Evolutionary conservation across 495 filamentous ascomycete species (phyloP).

Genomic region (Penicillium desertorum): DNA sequence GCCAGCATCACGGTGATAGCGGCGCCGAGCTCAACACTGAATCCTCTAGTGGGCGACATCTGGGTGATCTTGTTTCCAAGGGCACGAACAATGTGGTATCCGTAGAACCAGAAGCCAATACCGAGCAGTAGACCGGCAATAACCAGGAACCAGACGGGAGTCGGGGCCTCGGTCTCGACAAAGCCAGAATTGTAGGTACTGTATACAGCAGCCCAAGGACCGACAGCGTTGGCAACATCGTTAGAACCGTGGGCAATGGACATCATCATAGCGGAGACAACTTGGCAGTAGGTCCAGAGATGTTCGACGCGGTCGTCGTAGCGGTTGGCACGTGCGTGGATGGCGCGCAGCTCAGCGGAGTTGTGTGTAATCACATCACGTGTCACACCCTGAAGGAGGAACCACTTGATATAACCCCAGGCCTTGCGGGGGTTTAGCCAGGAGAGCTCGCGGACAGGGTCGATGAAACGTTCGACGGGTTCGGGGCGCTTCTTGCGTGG

Average conservation of each 20-base stretch:
- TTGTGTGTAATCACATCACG: constrained; percentile 55
- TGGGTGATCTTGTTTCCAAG: constrained; percentile 70
- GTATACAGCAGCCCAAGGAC: constrained; percentile 65
- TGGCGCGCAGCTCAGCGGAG: constrained; percentile 48
- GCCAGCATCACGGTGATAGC: constrained; percentile 69
- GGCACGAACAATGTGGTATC: constrained; percentile 68
- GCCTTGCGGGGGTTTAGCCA: constrained; percentile 37
- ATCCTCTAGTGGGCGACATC: constrained; percentile 66
- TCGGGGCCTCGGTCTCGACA: constrained; percentile 47
- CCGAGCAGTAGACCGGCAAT: constrained; percentile 58
- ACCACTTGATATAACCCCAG: constrained; percentile 44
- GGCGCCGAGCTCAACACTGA: constrained; percentile 66
- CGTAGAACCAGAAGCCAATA: constrained; percentile 68
- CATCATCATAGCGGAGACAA: constrained; percentile 65
- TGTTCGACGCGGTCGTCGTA: constrained; percentile 73
- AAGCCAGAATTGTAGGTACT: constrained; percentile 49
- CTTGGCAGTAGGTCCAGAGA: constrained; percentile 67
- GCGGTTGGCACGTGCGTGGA: constrained; percentile 59
- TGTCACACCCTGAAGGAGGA: constrained; percentile 59
- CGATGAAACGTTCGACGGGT: constrained; percentile 38
- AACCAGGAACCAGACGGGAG: constrained; percentile 67
- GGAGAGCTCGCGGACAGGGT: constrained; percentile 31
- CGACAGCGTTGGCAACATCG: constrained; percentile 70
- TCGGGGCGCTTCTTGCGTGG: constrained; percentile 27
- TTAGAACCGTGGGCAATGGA: constrained; percentile 77